Conservation (phyloP, 192 early-diverging fungal species). For the Pilobolus umbonatus region DNA sequence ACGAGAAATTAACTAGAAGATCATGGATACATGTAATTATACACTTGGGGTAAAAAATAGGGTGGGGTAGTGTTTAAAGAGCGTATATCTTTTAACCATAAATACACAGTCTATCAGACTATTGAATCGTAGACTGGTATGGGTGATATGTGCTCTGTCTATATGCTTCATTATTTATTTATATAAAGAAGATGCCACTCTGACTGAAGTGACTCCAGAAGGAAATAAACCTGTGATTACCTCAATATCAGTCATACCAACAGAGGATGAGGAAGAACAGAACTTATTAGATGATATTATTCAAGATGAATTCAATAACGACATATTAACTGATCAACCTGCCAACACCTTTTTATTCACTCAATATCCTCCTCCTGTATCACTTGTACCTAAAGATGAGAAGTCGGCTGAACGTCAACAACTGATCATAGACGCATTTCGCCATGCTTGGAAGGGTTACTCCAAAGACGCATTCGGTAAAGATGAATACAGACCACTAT, state of each 20-base stretch:
- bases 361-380: slow-evolving; percentile 14
- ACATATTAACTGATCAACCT: neutral
- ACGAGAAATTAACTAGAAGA: slow-evolving; percentile 19
- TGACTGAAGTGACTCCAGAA: neutral
- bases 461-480: slow-evolving; percentile 71
- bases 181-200: slow-evolving; percentile 2
- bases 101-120: neutral
- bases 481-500: slow-evolving; percentile 81
- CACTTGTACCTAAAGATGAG: slow-evolving; percentile 6
- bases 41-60: neutral
- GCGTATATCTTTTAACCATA: neutral
- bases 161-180: neutral
- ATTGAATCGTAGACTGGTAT: neutral
- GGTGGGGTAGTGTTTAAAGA: neutral
- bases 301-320: slow-evolving; percentile 1
- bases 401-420: slow-evolving; percentile 50
- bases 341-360: slow-evolving; percentile 9
- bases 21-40: neutral
- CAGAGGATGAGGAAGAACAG: neutral
- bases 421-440: slow-evolving; percentile 62
- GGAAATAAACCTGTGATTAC: neutral
- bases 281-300: neutral
- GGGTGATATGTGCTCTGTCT: neutral
- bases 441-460: slow-evolving; percentile 80
- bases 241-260: neutral